Evolutionary conservation across 768 basidiomycete species (phyloP), one percentile per base, ranked within the genome.

Genomic region (Rickenella mellea): DNA sequence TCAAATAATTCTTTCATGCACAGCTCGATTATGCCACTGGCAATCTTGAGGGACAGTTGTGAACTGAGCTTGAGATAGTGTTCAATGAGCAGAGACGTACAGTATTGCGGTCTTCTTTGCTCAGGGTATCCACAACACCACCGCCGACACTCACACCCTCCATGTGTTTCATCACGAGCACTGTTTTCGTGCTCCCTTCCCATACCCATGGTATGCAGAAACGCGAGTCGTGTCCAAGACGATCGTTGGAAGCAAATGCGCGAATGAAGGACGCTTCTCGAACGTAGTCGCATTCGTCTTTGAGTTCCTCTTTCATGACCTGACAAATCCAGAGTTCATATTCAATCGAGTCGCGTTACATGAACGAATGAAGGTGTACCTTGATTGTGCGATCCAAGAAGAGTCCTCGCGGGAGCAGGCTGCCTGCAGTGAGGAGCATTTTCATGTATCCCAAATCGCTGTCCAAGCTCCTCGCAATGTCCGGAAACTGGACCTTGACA

Each of bases 401-500:
- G 24, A 98, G 63, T 0, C 96, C 96, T 45, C 74, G 80, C 0
- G 96, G 96, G 2, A 99, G 66, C 15, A 97, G 61, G 11, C 73
- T 70, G 4, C 90, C 84, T 0, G 86, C 85, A 1, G 80, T 81
- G 6, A 99, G 65, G 9, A 98, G 63, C 48, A 91, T 59, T 46
- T 82, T 83, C 46, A 97, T 72, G 55, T 94, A 94, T 22, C 82
- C 72, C 11, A 98, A 59, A 56, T 99, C 96, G 32, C 82, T 90
- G 42, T 77, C 70, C 47, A 99, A 94, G 2, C 89, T 92, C 31
- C 80, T 68, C 7, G 71, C 77, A 37, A 99, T 87, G 51, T 89
- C 87, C 0, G 96, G 96, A 60, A 98, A 99, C 55, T 99, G 96
- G 15, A 98, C 73, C 60, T 99, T 97, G 5, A 87, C 77, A 0